Evolutionary conservation across 1,284 basidiomycete species (phyloP).

Genomic region (Apiotrichum siamense): DNA sequence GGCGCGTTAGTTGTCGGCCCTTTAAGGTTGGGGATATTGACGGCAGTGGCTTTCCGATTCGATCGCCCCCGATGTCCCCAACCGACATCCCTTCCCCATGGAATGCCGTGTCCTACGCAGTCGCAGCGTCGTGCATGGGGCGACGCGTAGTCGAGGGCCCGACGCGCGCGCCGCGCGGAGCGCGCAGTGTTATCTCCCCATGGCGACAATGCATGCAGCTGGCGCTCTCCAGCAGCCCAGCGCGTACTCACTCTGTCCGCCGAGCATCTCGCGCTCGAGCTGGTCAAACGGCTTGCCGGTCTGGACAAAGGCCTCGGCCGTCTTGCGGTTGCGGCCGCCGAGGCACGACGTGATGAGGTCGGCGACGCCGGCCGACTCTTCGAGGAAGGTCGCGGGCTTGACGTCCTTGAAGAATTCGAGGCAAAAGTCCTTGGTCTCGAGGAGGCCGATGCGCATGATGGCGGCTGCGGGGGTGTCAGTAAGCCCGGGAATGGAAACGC

Average conservation of each 20-base stretch:
- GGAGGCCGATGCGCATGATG: slow-evolving; percentile 54
- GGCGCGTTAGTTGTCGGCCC: too few species aligned
- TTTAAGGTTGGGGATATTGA: too few species aligned
- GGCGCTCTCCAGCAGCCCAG: too few species aligned
- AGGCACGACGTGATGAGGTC: slow-evolving; percentile 57
- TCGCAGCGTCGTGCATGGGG: too few species aligned
- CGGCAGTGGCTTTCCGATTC: too few species aligned
- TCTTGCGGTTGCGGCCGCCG: slow-evolving; percentile 54
- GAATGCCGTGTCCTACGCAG: too few species aligned
- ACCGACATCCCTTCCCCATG: too few species aligned
- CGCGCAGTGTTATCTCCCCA: too few species aligned
- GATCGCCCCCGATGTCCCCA: too few species aligned
- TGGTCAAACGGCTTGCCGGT: slow-evolving; percentile 51
- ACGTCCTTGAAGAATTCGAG: slow-evolving; percentile 54
- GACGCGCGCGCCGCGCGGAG: too few species aligned
- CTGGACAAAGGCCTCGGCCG: slow-evolving; percentile 51
- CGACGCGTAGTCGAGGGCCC: too few species aligned
- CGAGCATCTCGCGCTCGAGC: slow-evolving; percentile 54
- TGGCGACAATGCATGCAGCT: neutral
- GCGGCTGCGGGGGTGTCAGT: slow-evolving; percentile 43
- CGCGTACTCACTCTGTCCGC: slow-evolving; percentile 51
- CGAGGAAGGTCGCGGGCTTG: slow-evolving; percentile 53
- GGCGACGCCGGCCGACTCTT: slow-evolving; percentile 54
- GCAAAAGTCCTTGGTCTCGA: slow-evolving; percentile 51
- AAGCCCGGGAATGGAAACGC: neutral